Percentiles rank a stretch among this genome's conserved stretches.
These are phyloP conservation scores for Candida schatavii DNA, from an alignment of 805 yeast species.

Conservation along the genomic window DNA sequence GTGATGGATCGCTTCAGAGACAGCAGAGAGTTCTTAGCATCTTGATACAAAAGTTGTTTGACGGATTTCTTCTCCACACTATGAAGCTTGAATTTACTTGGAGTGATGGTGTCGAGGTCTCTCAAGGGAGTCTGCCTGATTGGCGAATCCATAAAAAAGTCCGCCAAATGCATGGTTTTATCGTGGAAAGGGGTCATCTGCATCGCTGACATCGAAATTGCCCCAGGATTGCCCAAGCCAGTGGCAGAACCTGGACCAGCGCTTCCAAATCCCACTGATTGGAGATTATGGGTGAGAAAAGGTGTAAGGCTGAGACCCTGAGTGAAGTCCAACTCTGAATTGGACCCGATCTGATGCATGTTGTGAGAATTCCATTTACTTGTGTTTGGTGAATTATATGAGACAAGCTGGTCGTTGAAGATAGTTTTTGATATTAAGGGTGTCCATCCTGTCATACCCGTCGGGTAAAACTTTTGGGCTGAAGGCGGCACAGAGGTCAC, in stretches of 20 bases:
- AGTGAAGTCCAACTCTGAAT: slow-evolving; percentile 14
- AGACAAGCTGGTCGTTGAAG: slow-evolving; percentile 30
- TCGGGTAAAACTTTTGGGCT: slow-evolving; percentile 17
- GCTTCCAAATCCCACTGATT: slow-evolving; percentile 10
- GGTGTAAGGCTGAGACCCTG: slow-evolving; percentile 41
- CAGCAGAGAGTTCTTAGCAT: slow-evolving; percentile 19
- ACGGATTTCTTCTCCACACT: slow-evolving; percentile 16
- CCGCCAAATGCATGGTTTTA: slow-evolving; percentile 38
- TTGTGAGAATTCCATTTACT: slow-evolving; percentile 14
- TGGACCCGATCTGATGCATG: not conserved
- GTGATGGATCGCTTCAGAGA: slow-evolving; percentile 34
- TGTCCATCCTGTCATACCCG: slow-evolving; percentile 39
- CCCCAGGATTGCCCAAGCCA: slow-evolving; percentile 11
- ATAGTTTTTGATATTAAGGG: slow-evolving; percentile 39
- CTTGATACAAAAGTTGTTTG: slow-evolving; percentile 19
- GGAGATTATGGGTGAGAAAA: slow-evolving; percentile 32
- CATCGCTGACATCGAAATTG: not conserved
- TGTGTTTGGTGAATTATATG: slow-evolving; percentile 33
- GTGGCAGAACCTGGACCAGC: not conserved
- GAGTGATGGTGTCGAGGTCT: slow-evolving; percentile 38
- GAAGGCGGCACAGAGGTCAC: slow-evolving; percentile 12
- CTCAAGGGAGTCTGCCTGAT: slow-evolving; percentile 34
- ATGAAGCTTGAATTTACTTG: slow-evolving; percentile 32
- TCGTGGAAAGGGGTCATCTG: slow-evolving; percentile 44
- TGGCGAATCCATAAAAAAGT: slow-evolving; percentile 46